Base-by-base conservation (phyloP, 108 stramenopile species). In the Pseudonitzschia pungens region DNA sequence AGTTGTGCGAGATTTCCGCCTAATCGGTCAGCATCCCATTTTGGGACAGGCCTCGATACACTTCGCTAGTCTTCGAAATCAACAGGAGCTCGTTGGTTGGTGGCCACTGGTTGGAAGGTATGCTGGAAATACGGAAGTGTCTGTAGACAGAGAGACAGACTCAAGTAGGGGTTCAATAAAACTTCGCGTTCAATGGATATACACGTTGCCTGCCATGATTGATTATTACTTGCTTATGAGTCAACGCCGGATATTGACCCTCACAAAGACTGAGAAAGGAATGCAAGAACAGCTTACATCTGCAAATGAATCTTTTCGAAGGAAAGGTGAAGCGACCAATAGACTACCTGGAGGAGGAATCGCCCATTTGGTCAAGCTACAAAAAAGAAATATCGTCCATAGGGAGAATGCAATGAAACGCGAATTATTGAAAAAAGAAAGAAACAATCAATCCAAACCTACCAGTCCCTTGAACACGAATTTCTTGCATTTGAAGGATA, bases 21-120 rank as follows among this genome's bases (percentile, higher is more conserved):
- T 68, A 53, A 56, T 86, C 67, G 80, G 84, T 11, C 81, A 81
- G 26, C 78, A 86, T 68, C 71, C 74, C 63, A 79, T 85, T 33
- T 65, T 94, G 10, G 90, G 90, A 2, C 84, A 87, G 75, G 82
- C 84, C 12, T 77, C 88, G 55, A 81, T 96, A 29, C 89, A 89
- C 33, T 70, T 96, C 26, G 82, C 82, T 31, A 86, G 81, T 67
- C 55, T 96, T 28, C 75, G 78, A 65, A 75, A 83, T 66, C 92
- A 96, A 65, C 68, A 85, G 62, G 91, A 91, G 68, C 65, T 82
- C 26, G 76, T 91, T 24, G 96, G 93, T 0, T 96, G 96, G 96
- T 96, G 84, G 70, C 96, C 96, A 31, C 68, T 96, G 27, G 78
- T 87, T 44, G 88, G 88, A 32, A 78, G 83, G 43, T 78, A 87